phyloP scores from a whole-genome alignment of 108 stramenopile species.

The Nitzschia sp. region DNA sequence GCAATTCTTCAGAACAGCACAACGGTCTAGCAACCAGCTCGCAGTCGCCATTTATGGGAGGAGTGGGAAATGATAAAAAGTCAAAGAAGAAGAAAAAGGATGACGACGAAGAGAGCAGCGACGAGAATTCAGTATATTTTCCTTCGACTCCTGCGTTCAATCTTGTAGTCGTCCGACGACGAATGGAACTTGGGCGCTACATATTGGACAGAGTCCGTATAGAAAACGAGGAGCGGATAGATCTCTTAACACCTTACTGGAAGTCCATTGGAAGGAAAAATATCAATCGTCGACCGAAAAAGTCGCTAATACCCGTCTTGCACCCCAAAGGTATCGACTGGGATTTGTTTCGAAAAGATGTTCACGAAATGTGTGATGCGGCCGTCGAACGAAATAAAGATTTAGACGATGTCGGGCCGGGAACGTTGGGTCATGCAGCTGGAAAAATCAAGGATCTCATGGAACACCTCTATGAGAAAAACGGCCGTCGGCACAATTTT shows the following conservation, averaged over 20 bases:
- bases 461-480: conserved; percentile 64
- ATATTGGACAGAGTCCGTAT: conserved; percentile 53
- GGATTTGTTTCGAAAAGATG: conserved; percentile 67
- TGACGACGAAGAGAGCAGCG: not conserved
- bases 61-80: not conserved
- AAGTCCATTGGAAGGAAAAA: conserved; percentile 25
- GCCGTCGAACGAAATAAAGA: conserved; percentile 51
- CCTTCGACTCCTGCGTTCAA: conserved; percentile 65
- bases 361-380: conserved; percentile 71
- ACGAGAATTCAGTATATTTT: conserved; percentile 23
- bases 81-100: not conserved
- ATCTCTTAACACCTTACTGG: conserved; percentile 30
- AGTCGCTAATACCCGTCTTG: conserved; percentile 37
- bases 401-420: conserved; percentile 29
- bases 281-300: conserved; percentile 9
- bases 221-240: conserved; percentile 44
- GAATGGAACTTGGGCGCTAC: conserved; percentile 64
- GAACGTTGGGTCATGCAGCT: conserved; percentile 55
- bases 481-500: conserved; percentile 45
- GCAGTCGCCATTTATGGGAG: not conserved
- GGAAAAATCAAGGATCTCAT: conserved; percentile 63
- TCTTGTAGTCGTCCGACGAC: conserved; percentile 59
- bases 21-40: not conserved
- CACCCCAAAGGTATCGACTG: conserved; percentile 73
- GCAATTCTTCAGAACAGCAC: not conserved